These are phyloP conservation scores for Colletotrichum sp. DNA, from an alignment of 2,329 filamentous ascomycete genomes.

Conservation along the genomic window DNA sequence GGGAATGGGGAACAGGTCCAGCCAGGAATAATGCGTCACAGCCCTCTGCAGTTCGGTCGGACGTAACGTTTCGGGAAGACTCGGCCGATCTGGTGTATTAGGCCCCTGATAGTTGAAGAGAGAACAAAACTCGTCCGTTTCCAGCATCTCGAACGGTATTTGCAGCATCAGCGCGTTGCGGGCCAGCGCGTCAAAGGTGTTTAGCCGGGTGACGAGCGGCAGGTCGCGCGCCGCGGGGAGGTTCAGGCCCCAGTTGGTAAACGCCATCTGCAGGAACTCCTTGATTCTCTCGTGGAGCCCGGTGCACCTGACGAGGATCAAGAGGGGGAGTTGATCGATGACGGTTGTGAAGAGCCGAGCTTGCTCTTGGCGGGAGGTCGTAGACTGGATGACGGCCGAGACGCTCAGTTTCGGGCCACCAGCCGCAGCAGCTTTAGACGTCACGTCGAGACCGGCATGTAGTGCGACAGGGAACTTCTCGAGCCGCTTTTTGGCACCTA, in stretches of 20 bases:
- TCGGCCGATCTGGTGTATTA: neutral
- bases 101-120: neutral
- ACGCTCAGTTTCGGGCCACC: neutral
- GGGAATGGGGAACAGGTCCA: conserved; percentile 35
- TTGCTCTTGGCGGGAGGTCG: neutral
- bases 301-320: neutral
- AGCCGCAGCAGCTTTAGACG: neutral
- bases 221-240: neutral
- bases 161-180: neutral
- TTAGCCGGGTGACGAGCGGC: neutral
- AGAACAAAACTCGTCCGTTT: neutral
- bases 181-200: neutral
- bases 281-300: neutral
- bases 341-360: neutral
- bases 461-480: neutral
- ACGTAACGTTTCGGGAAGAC: conserved; percentile 16
- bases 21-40: conserved; percentile 33
- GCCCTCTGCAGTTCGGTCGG: conserved; percentile 31
- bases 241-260: neutral
- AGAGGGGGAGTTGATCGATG: neutral
- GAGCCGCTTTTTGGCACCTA: neutral
- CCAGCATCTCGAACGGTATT: neutral
- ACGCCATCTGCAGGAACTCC: neutral
- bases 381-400: neutral
- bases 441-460: neutral